Evolutionary conservation across 495 filamentous ascomycete genomes (phyloP).

Genomic region (Penicillium waksmanii): DNA sequence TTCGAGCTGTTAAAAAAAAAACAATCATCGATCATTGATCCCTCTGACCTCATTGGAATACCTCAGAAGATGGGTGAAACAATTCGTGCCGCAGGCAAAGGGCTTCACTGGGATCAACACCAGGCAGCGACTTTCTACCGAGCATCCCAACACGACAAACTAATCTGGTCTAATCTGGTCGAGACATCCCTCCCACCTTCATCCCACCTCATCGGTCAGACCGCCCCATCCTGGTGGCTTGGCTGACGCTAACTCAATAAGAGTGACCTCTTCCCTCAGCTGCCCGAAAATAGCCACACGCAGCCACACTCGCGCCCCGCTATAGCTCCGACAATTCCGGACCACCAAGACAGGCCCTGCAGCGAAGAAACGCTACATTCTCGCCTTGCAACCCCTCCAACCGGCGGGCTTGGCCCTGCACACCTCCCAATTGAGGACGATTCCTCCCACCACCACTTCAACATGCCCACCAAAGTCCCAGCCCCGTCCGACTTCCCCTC

Average conservation of each 20-base stretch:
- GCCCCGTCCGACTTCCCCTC: constrained; percentile 55
- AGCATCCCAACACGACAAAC: neutral
- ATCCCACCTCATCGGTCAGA: constrained; percentile 3
- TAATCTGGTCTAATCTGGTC: neutral
- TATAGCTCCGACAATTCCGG: constrained; percentile 4
- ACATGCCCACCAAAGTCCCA: constrained; percentile 45
- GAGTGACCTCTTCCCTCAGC: neutral
- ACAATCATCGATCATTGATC: neutral
- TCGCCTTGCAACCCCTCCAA: neutral
- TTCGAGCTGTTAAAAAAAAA: too few species aligned
- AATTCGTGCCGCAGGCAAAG: neutral
- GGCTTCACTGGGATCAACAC: neutral
- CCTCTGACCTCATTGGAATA: neutral
- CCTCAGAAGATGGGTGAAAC: neutral
- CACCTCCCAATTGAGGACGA: constrained; percentile 1
- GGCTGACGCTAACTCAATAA: neutral
- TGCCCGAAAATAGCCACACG: constrained; percentile 2
- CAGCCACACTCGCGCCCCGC: neutral
- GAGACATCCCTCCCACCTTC: constrained; percentile 4
- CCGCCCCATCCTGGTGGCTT: constrained; percentile 1
- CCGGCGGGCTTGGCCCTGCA: constrained; percentile 6
- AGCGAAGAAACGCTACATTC: too few species aligned
- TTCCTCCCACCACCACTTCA: constrained; percentile 14
- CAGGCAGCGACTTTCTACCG: neutral
- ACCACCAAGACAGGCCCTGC: neutral